Evolutionary conservation across 75 land plant genomes (phyloP).

Genomic region (Azolla pinnata): DNA sequence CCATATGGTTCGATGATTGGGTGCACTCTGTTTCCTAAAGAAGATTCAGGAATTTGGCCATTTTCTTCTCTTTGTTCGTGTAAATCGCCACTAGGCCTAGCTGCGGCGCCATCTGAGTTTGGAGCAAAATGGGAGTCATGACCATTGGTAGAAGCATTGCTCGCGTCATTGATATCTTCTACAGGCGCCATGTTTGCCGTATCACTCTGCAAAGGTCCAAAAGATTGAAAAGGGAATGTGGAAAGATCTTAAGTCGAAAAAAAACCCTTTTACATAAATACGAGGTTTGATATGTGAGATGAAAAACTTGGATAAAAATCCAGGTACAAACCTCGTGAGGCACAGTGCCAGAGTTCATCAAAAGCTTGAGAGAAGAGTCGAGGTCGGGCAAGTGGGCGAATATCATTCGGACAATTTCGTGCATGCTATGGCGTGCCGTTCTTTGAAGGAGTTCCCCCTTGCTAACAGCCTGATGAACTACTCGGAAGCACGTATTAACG

Average conservation of each 20-base stretch:
- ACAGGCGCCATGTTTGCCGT: background rate
- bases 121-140: background rate
- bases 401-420: slow-evolving; percentile 71
- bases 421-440: slow-evolving; percentile 71
- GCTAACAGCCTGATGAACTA: slow-evolving; percentile 73
- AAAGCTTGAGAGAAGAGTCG: slow-evolving; percentile 17
- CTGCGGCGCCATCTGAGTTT: background rate
- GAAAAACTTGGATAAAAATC: too few relatives aligned
- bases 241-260: background rate
- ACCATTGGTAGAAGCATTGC: background rate
- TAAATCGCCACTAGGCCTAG: background rate
- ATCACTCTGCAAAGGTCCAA: slow-evolving; percentile 1
- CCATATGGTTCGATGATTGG: slow-evolving; percentile 43
- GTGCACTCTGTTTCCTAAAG: slow-evolving; percentile 11
- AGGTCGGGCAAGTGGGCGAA: slow-evolving; percentile 61
- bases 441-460: slow-evolving; percentile 73
- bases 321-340: too few relatives aligned
- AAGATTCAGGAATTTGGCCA: background rate
- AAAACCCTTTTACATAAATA: too few relatives aligned
- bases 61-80: slow-evolving; percentile 1
- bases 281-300: too few relatives aligned
- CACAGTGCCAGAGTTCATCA: slow-evolving; percentile 6
- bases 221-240: background rate
- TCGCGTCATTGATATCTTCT: background rate
- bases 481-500: slow-evolving; percentile 82